A percentile compares a stretch with the other conserved stretches of the same genome.
Conservation (phyloP, 139 green algal genomes). For the Gonium pectorale region DNA sequence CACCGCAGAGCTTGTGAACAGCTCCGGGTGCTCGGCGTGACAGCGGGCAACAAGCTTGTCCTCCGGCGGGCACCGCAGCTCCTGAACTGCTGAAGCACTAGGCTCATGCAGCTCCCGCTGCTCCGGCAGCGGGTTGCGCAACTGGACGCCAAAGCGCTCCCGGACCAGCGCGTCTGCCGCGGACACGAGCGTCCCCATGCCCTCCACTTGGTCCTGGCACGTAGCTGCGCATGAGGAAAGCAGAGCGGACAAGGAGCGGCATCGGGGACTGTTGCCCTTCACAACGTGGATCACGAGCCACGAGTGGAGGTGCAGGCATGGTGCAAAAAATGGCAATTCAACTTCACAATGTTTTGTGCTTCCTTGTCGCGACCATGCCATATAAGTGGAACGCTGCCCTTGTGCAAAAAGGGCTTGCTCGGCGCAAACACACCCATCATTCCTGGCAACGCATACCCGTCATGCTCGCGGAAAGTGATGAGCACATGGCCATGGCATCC, state of each 20-base stretch:
- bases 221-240: no score
- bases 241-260: no score
- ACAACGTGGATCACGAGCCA: no score
- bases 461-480: background rate
- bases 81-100: background rate
- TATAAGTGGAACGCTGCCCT: no score
- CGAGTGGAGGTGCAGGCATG: no score
- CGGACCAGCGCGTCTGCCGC: background rate
- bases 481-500: background rate
- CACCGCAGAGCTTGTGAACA: slow-evolving; percentile 37
- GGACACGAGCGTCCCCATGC: background rate
- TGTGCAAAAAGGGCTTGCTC: no score
- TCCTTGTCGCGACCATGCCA: no score
- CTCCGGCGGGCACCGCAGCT: slow-evolving; percentile 63
- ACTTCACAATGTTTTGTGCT: no score
- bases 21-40: slow-evolving; percentile 46
- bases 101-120: slow-evolving; percentile 13
- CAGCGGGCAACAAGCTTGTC: slow-evolving; percentile 57
- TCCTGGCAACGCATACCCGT: slow-evolving; percentile 8
- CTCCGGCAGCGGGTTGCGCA: background rate
- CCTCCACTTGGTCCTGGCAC: background rate
- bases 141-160: background rate
- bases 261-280: no score
- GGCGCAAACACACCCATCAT: no score
- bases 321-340: no score